phyloP scores from a whole-genome alignment of 805 yeast genomes.

The Cyberlindnera bimundalis region DNA sequence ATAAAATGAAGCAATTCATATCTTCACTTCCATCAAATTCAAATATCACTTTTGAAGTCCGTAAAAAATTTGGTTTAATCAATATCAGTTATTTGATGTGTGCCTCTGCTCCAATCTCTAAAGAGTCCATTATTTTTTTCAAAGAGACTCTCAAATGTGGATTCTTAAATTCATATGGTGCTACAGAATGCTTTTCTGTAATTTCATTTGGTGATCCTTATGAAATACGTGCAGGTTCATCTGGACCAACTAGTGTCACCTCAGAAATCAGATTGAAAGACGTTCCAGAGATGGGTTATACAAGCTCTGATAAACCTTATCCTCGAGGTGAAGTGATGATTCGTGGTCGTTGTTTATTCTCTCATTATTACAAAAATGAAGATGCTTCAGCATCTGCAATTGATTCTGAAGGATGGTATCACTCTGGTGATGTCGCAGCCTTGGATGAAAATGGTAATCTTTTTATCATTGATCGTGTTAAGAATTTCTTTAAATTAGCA shows the following conservation, averaged over 20 bases:
- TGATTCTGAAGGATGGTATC: conserved; percentile 51
- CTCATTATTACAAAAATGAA: conserved; percentile 23
- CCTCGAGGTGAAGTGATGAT: conserved; percentile 51
- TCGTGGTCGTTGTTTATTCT: conserved; percentile 49
- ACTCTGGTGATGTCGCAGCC: conserved; percentile 52
- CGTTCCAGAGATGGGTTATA: conserved; percentile 55
- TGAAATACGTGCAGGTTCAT: conserved; percentile 42
- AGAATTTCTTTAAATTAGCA: conserved; percentile 59
- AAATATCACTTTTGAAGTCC: conserved; percentile 21
- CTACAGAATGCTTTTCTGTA: conserved; percentile 57
- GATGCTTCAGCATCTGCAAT: conserved; percentile 28
- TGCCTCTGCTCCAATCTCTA: conserved; percentile 62
- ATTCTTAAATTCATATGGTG: conserved; percentile 55
- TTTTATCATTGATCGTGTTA: conserved; percentile 57
- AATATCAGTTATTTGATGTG: conserved; percentile 32
- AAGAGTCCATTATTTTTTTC: conserved; percentile 50
- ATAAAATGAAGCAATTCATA: conserved; percentile 18
- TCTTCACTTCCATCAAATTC: conserved; percentile 6
- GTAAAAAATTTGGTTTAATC: conserved; percentile 36
- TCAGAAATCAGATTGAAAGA: conserved; percentile 51
- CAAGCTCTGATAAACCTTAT: conserved; percentile 33
- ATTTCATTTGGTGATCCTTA: conserved; percentile 32
- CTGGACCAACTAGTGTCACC: conserved; percentile 47
- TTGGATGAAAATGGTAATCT: conserved; percentile 45
- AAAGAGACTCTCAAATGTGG: conserved; percentile 46